Base-by-base conservation (phyloP, 2,329 filamentous ascomycete genomes). In the Stagonosporopsis tanaceti region DNA sequence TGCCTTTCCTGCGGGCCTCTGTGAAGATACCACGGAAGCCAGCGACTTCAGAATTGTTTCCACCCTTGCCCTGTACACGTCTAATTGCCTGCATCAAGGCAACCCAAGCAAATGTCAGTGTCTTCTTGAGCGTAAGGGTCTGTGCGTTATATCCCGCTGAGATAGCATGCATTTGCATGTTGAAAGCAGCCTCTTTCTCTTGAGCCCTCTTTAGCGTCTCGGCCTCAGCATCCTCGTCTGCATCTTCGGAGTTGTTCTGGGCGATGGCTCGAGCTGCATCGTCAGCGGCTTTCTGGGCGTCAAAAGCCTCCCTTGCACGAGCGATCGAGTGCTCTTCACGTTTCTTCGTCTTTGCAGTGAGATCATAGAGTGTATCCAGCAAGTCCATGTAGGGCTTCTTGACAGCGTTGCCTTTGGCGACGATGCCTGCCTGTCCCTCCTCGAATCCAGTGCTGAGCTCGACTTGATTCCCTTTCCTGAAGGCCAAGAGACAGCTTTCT, bases 21-120 rank as follows among this genome's bases (percentile, higher is more conserved):
- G 87, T 89, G 71, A 99, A 98, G 12, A 97, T 87, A 65, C 92
- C 90, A 59, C 95, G 87, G 66, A 96, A 90, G 3, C 95, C 95
- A 28, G 82, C 82, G 35, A 86, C 89, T 62, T 93, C 66, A 35
- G 70, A 92, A 45, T 70, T 70, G 6, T 78, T 78, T 59, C 84
- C 84, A 45, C 87, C 87, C 69, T 89, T 89, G 60, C 95, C 96
- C 77, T 98, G 93, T 15, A 98, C 89, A 50, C 95, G 91, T 54
- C 95, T 91, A 86, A 97, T 97, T 4, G 94, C 91, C 47, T 95
- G 89, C 78, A 97, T 96, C 57, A 98, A 82, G 15, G 93, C 92
- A 70, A 98, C 96, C 95, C 95, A 99, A 4, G 93, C 89, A 69
- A 92, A 93, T 0, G 95, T 96, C 53, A 99, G 89, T 1, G 92